Conservation (phyloP, 2,329 filamentous ascomycete species). For the Cladophialophora psammophila region DNA sequence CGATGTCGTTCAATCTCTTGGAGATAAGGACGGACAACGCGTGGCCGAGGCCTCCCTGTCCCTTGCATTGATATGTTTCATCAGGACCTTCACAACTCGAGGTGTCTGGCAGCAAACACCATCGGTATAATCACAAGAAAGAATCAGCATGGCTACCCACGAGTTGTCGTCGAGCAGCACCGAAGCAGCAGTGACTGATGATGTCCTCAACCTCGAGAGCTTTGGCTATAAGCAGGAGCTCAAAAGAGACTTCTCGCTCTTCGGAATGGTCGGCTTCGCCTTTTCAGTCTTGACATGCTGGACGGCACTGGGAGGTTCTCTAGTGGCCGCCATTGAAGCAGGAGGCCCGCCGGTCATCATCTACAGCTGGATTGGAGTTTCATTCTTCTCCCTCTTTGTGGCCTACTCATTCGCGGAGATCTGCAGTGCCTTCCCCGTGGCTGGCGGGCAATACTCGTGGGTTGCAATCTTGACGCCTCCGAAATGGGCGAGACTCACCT, state of each 20-base stretch:
- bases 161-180: conserved; percentile 10
- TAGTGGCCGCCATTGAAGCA: conserved; percentile 63
- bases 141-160: conserved; percentile 13
- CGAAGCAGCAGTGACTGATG: conserved; percentile 11
- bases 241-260: conserved; percentile 62
- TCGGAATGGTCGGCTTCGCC: conserved; percentile 67
- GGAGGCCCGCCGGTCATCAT: conserved; percentile 68
- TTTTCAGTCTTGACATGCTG: conserved; percentile 67
- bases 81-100: conserved; percentile 4
- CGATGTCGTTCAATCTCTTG: background rate
- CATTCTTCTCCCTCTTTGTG: conserved; percentile 59
- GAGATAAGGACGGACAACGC: conserved; percentile 20
- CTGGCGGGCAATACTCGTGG: conserved; percentile 52
- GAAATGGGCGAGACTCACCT: conserved; percentile 52
- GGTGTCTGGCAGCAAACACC: conserved; percentile 2
- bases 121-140: conserved; percentile 1
- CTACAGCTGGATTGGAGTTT: conserved; percentile 64
- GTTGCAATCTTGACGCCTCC: conserved; percentile 63
- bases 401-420: conserved; percentile 67
- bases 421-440: conserved; percentile 56
- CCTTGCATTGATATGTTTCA: conserved; percentile 19
- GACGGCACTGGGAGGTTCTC: conserved; percentile 63
- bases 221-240: conserved; percentile 53
- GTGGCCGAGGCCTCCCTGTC: conserved; percentile 8
- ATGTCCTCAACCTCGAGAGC: conserved; percentile 26